Evolutionary conservation across 768 basidiomycete genomes (phyloP).

Genomic region (Lyophyllum atratum): DNA sequence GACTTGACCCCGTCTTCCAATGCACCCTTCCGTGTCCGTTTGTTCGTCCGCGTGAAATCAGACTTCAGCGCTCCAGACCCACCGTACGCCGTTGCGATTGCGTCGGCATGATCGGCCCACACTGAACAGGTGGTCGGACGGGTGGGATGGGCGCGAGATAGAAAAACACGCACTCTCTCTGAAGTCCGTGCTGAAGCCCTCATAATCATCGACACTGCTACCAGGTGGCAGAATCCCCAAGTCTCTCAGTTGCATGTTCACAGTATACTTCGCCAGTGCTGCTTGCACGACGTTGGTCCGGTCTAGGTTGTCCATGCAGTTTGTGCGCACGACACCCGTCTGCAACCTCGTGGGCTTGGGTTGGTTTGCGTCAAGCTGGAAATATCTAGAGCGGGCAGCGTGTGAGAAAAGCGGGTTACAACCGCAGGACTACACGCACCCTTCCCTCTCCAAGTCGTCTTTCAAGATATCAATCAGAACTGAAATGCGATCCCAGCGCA

Average conservation of each 20-base stretch:
- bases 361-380: slow-evolving; percentile 59
- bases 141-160: not conserved
- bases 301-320: slow-evolving; percentile 98
- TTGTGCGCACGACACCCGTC: slow-evolving; percentile 82
- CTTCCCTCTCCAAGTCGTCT: slow-evolving; percentile 66
- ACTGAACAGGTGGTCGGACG: slow-evolving; percentile 47
- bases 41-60: slow-evolving; percentile 93
- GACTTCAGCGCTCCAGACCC: slow-evolving; percentile 96
- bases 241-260: slow-evolving; percentile 75
- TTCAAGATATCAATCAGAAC: slow-evolving; percentile 77
- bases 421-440: slow-evolving; percentile 44
- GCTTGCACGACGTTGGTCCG: slow-evolving; percentile 97
- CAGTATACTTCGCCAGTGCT: slow-evolving; percentile 82
- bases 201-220: slow-evolving; percentile 81
- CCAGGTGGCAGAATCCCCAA: slow-evolving; percentile 71
- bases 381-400: slow-evolving; percentile 57
- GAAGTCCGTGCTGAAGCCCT: slow-evolving; percentile 78
- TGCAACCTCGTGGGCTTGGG: slow-evolving; percentile 60
- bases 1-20: slow-evolving; percentile 89
- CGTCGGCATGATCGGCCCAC: slow-evolving; percentile 97
- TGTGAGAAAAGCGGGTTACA: not conserved
- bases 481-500: slow-evolving; percentile 93
- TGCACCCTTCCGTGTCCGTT: slow-evolving; percentile 76
- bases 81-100: slow-evolving; percentile 86
- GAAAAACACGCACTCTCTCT: slow-evolving; percentile 71